Evolutionary conservation across 345 rosid species (phyloP), one percentile per base, ranked within the genome.

Genomic region (Linum trigynum): DNA sequence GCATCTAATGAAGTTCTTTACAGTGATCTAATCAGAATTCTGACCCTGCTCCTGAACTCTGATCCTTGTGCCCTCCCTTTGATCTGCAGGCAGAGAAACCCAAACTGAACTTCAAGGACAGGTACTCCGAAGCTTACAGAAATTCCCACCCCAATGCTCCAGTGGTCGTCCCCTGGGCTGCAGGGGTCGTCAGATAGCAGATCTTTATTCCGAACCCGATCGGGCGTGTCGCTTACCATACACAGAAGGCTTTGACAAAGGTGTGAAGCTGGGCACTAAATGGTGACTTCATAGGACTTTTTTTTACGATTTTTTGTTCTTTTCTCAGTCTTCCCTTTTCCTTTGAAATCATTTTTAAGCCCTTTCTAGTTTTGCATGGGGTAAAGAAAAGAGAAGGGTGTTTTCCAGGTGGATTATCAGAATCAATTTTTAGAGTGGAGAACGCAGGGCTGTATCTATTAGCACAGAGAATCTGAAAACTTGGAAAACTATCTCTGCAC

Each of bases 61-160:
- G 45, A 41, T 23, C 17, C n/a, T 16, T 16, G 17, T 41, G 16
- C 17, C 9, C 48, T 45, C 70, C 8, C 36, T 35, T 62, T 55
- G 50, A 75, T 74, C 65, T 78, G 84, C 92, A 95, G 99, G 83
- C 90, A 12, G 95, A 91, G 81, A 69, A 77, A 55, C 98, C 98
- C 2, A 84, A 63, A 66, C 55, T 82, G 74, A 95, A 76, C 67
- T 95, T 95, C 57, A 91, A 87, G 80, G 89, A 77, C 78, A 80
- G 65, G 59, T 95, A 95, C 40, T 77, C 98, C 0, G 96, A 89
- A 75, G 43, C 80, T 39, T 95, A 87, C 72, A 80, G 96, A 77
- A 80, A 80, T 72, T 69, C 77, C 62, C 99, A 95, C 71, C 97
- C 99, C 12, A 81, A 67, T 11, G 91, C 96, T 0, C 99, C 99